Evolutionary conservation across 2,329 filamentous ascomycete genomes (phyloP), one percentile per base, ranked within the genome.

Genomic region (Coniochaeta sp.): DNA sequence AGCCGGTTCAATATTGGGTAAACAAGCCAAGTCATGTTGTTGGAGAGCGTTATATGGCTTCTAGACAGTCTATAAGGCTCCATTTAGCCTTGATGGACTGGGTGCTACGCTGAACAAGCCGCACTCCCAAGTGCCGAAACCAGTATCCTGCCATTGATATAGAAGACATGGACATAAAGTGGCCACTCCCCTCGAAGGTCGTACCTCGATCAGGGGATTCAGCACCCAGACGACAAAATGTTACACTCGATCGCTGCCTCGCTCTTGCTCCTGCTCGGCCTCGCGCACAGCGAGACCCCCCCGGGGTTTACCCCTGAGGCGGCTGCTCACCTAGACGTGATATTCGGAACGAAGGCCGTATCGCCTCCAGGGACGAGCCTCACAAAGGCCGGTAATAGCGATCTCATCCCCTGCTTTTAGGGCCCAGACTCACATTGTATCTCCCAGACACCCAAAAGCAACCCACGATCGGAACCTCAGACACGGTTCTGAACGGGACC

Each of bases 311-410:
- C 59, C 1, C 68, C 67, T 3, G 62, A 60, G 17, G 66, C 65
- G 0, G 60, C 55, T 1, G 61, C 61, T 10, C 65, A 64, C 12
- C 60, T 70, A n/a, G 62, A 67, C 19, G 60, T 69, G 4, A 58
- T 65, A 3, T 68, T 66, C 42, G 68, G 68, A 6, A 63, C 58
- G 59, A 70, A 69, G 58, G 59, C 60, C 16, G 63, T 67, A 10
- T 60, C 62, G 7, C 62, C 63, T 1, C 63, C 66, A 0, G 68
- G 68, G 19, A 64, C 62, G 9, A 60, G 56, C 32, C 56, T 69
- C n/a, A 64, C 65, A 17, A 67, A 65, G 54, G 62, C 65, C 4
- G 67, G 67, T 64, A 24, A 7, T 40, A 16, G n/a, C n/a, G n/a
- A n/a, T n/a, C n/a, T 40, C 19, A 22, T 32, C 28, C 3, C 24